Evolutionary conservation across 257 asterid species (phyloP), one percentile per base, ranked within the genome.

Genomic region (Dorcoceras hygrometricum): DNA sequence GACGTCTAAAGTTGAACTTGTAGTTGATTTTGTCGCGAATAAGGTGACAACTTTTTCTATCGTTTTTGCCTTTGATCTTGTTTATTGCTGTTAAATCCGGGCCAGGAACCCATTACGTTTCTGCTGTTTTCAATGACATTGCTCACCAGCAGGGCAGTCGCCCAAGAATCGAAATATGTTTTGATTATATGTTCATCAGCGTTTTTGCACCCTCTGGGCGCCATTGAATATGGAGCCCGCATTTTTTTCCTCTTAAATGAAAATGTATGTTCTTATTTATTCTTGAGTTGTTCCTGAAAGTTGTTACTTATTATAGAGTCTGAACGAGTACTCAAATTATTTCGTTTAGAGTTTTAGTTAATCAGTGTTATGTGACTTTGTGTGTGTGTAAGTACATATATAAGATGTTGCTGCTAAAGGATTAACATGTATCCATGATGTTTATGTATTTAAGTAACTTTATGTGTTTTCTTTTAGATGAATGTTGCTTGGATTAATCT

Each of bases 401-500:
- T 11, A 39, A 11, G 18, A 39, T 19, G 29, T 16, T 8, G 36
- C 10, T 39, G 31, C 28, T 66, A 34, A 27, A 23, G 61, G 63
- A 43, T 57, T 34, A 50, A 16, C 31, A 46, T 58, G 53, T 55
- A 27, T 5, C 62, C 70, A 18, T 65, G 23, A 60, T 67, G 74
- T 64, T 24, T 66, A 51, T 57, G 48, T 60, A 61, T 53, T 63
- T 53, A 34, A 61, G 55, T 58, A 76, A 69, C 22, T 72, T 67
- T 71, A 65, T 23, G 61, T 63, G n/a, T 64, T 67, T 43, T 77
- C n/a, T 19, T 78, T 72, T 66, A 94, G 99, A 94, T 94, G 99
- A 90, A 89, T 70, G 81, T 71, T 72, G 95, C 81, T 31, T 94
- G 99, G 97, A 78, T 48, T 79, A 86, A 77, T 54, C 83, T 94